Base-by-base conservation (phyloP, 208 protist species). In the Acanthamoeba sp. region DNA sequence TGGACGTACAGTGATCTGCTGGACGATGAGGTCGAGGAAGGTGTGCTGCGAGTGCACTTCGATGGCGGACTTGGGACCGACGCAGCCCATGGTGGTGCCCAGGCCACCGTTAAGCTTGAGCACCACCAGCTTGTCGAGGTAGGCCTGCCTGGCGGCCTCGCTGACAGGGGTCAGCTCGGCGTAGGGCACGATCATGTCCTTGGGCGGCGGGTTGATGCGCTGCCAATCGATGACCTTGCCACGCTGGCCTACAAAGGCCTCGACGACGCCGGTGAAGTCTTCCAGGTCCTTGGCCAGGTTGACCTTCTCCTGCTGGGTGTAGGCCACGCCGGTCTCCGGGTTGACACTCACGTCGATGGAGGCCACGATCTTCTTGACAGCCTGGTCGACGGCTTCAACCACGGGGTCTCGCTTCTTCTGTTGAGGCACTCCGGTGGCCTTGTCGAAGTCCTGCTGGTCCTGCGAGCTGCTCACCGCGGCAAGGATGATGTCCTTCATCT, bases 61-160 rank as follows among this genome's bases (percentile, higher is more conserved):
- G 93, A 99, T 98, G 32, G 99, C 95, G 52, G 88, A 96, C 94
- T 99, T 99, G 32, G 98, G 97, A 84, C 98, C 97, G 16, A 96
- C 96, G 92, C 98, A 98, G 82, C 98, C 98, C 98, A 99, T 99
- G 32, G 98, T 98, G 27, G 98, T 99, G 34, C 98, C 98, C 7
- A 98, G 89, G 50, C 99, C 99, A 59, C 99, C 99, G 96, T 99
- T 99, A 66, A 99, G 97, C 97, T 99, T 99, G 52, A 99, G 73
- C 59, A 99, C 98, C 1, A 99, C 98, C 1, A 99, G 98, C 95
- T 98, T 97, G 59, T 45, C 73, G 27, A 97, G 78, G 0, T 97
- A 29, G 36, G 93, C 57, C 6, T 42, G 6, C 20, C 48, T 57
- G 16, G 12, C 69, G n/a, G 84, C 76, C 64, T 94, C 48, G 29